Conservation (phyloP, 2,329 filamentous ascomycete genomes). For the Pseudocercospora fuligena region DNA sequence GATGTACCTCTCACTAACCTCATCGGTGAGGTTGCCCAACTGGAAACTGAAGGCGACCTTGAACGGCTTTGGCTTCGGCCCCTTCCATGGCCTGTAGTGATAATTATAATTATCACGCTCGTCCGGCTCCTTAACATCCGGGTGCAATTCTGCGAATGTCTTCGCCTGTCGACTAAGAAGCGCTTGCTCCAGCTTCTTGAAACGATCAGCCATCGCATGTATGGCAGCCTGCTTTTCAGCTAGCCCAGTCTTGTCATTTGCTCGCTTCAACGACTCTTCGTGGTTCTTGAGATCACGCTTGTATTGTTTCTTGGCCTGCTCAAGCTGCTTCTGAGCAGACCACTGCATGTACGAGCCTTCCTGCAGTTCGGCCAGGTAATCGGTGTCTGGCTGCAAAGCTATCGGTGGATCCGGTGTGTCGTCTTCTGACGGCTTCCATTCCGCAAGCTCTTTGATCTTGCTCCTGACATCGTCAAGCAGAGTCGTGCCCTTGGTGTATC, state of each 20-base stretch:
- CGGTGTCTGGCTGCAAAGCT: constrained; percentile 48
- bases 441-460: constrained; percentile 57
- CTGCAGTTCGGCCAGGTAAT: constrained; percentile 58
- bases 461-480: constrained; percentile 65
- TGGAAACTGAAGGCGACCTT: constrained; percentile 58
- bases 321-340: constrained; percentile 51
- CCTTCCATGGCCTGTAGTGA: constrained; percentile 12
- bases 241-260: constrained; percentile 36
- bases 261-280: constrained; percentile 29
- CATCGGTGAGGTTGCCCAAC: constrained; percentile 55
- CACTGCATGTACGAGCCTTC: constrained; percentile 66
- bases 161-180: constrained; percentile 67
- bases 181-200: constrained; percentile 60
- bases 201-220: constrained; percentile 54
- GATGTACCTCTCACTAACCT: constrained; percentile 63
- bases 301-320: constrained; percentile 44
- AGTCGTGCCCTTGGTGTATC: constrained; percentile 50
- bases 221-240: constrained; percentile 64
- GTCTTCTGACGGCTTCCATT: constrained; percentile 49
- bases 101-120: constrained; percentile 15
- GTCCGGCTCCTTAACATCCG: constrained; percentile 48
- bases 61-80: constrained; percentile 48
- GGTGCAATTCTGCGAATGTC: constrained; percentile 68
- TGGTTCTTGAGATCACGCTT: constrained; percentile 42
- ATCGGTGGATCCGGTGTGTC: constrained; percentile 33